These are phyloP conservation scores for Ceratobasidium papillatum DNA, from an alignment of 1,284 basidiomycete species.

Conservation along the genomic window DNA sequence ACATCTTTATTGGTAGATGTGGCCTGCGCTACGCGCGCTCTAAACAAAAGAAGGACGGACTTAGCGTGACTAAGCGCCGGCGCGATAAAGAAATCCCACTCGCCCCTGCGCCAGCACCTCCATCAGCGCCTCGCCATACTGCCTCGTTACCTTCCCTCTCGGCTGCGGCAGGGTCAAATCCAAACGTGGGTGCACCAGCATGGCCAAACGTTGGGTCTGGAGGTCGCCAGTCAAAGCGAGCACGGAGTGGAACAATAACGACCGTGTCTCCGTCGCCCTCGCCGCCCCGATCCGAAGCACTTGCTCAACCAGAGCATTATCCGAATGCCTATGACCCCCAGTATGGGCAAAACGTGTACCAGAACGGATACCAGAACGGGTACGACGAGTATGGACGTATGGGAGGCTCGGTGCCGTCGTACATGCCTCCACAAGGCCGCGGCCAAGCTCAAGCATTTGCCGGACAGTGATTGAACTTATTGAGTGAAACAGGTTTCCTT, in stretches of 20 bases:
- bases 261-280: slow-evolving; percentile 6
- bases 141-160: not conserved
- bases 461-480: not conserved
- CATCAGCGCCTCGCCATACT: slow-evolving; percentile 5
- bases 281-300: slow-evolving; percentile 12
- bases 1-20: slow-evolving; percentile 61
- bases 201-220: slow-evolving; percentile 11
- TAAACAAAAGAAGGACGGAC: slow-evolving; percentile 81
- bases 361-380: slow-evolving; percentile 12
- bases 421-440: not conserved
- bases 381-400: slow-evolving; percentile 21
- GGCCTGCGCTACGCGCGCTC: slow-evolving; percentile 82
- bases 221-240: not conserved
- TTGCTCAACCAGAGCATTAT: slow-evolving; percentile 3
- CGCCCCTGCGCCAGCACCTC: slow-evolving; percentile 10
- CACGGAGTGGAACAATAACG: slow-evolving; percentile 4
- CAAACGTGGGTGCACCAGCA: not conserved
- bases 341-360: slow-evolving; percentile 13
- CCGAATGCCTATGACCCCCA: not conserved
- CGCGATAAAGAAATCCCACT: slow-evolving; percentile 30
- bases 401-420: not conserved
- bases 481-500: not conserved
- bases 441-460: slow-evolving; percentile 4
- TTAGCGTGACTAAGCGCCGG: slow-evolving; percentile 38
- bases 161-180: not conserved